These are phyloP conservation scores for Orbilia javanica DNA, from an alignment of 2,329 filamentous ascomycete species.

Conservation along the genomic window DNA sequence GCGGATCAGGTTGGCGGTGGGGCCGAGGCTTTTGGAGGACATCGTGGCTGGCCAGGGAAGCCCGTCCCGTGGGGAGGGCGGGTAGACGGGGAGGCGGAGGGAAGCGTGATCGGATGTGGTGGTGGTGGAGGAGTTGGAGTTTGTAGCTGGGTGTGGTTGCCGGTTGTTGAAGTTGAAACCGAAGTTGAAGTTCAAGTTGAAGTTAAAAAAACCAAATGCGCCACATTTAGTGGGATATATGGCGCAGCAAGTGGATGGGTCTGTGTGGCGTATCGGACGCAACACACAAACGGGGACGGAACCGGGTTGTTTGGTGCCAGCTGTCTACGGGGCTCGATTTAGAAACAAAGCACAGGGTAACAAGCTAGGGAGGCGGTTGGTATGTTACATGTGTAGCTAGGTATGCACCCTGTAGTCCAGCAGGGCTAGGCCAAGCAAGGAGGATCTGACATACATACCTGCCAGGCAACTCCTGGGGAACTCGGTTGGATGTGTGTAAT, in stretches of 20 bases:
- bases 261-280: not conserved
- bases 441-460: not conserved
- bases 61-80: not conserved
- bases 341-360: slow-evolving; percentile 8
- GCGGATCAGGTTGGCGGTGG: slow-evolving; percentile 61
- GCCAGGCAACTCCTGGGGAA: no score
- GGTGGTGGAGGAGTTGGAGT: not conserved
- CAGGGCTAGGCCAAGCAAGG: not conserved
- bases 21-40: slow-evolving; percentile 60
- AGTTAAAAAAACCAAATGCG: not conserved
- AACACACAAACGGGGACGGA: not conserved
- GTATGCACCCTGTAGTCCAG: not conserved
- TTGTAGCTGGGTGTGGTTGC: no score
- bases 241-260: not conserved
- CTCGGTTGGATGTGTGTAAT: no score
- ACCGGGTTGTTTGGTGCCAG: not conserved
- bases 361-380: no score
- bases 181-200: no score
- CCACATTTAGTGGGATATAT: not conserved
- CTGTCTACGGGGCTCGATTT: no score
- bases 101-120: not conserved
- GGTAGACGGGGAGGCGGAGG: not conserved
- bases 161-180: no score
- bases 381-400: not conserved
- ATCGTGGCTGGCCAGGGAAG: slow-evolving; percentile 33